Conservation (phyloP, 2,329 filamentous ascomycete genomes). For the Corniculantispora saksenae region DNA sequence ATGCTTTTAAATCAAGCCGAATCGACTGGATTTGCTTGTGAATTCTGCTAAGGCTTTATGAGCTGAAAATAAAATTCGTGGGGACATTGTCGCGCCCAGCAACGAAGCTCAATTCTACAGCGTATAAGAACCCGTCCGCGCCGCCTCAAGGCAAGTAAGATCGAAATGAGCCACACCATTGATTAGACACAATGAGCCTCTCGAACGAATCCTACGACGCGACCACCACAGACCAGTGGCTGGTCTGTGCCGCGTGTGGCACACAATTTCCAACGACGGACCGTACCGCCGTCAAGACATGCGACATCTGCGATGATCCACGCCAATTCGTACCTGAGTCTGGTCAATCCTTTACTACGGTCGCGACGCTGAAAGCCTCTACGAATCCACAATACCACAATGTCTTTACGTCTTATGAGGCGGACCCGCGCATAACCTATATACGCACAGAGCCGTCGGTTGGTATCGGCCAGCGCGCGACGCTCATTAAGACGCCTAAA, state of each 20-base stretch:
- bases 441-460: constrained; percentile 58
- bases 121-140: too few relatives aligned
- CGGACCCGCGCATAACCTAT: constrained; percentile 47
- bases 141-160: too few relatives aligned
- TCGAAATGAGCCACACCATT: too few relatives aligned
- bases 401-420: constrained; percentile 48
- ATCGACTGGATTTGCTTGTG: too few relatives aligned
- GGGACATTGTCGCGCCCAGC: too few relatives aligned
- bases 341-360: constrained; percentile 41
- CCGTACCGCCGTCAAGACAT: constrained; percentile 50
- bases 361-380: constrained; percentile 45
- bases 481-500: constrained; percentile 63
- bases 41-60: too few relatives aligned
- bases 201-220: constrained; percentile 6
- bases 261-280: constrained; percentile 60
- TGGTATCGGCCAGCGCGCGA: constrained; percentile 73
- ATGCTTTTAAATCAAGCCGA: too few relatives aligned
- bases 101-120: too few relatives aligned
- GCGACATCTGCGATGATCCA: constrained; percentile 73
- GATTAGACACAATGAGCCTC: too few relatives aligned
- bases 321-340: constrained; percentile 65
- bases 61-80: too few relatives aligned
- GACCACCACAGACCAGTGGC: constrained; percentile 9
- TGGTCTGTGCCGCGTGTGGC: constrained; percentile 66
- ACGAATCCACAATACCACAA: constrained; percentile 48